A percentile compares a stretch with the other conserved stretches of the same genome.
These are phyloP conservation scores for Camelina neglecta DNA, from an alignment of 345 rosid species.

Conservation along the genomic window DNA sequence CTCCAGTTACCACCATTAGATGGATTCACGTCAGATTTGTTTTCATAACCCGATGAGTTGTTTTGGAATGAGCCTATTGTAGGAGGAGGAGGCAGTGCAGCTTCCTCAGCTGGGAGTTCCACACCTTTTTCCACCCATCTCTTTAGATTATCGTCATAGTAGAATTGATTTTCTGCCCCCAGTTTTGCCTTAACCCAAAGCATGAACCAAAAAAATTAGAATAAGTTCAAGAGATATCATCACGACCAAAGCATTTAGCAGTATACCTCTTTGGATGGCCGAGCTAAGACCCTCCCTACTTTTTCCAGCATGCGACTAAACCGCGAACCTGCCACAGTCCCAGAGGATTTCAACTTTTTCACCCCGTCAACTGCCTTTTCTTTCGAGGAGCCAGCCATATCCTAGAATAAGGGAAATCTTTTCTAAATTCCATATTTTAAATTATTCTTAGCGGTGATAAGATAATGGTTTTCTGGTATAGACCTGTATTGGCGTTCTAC, in stretches of 20 bases:
- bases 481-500: slow-evolving; percentile 68
- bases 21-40: slow-evolving; percentile 44
- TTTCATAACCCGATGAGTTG: slow-evolving; percentile 70
- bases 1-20: slow-evolving; percentile 61
- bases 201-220: slow-evolving; percentile 38
- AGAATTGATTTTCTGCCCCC: slow-evolving; percentile 88
- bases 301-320: slow-evolving; percentile 79
- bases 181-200: slow-evolving; percentile 78
- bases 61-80: slow-evolving; percentile 66
- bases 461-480: slow-evolving; percentile 19
- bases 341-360: slow-evolving; percentile 61
- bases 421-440: slow-evolving; percentile 19
- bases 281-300: slow-evolving; percentile 79
- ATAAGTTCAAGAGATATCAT: slow-evolving; percentile 30
- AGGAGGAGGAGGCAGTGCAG: slow-evolving; percentile 90
- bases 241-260: slow-evolving; percentile 23
- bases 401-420: slow-evolving; percentile 34
- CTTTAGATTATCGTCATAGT: slow-evolving; percentile 92
- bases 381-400: slow-evolving; percentile 64
- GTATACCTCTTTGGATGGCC: slow-evolving; percentile 82
- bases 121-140: slow-evolving; percentile 99
- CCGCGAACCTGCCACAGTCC: slow-evolving; percentile 62
- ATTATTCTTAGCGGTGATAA: neutral
- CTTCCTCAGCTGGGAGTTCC: slow-evolving; percentile 82
- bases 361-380: slow-evolving; percentile 52